phyloP scores from a whole-genome alignment of 495 filamentous ascomycete species.

The Cetradonia linearis region DNA sequence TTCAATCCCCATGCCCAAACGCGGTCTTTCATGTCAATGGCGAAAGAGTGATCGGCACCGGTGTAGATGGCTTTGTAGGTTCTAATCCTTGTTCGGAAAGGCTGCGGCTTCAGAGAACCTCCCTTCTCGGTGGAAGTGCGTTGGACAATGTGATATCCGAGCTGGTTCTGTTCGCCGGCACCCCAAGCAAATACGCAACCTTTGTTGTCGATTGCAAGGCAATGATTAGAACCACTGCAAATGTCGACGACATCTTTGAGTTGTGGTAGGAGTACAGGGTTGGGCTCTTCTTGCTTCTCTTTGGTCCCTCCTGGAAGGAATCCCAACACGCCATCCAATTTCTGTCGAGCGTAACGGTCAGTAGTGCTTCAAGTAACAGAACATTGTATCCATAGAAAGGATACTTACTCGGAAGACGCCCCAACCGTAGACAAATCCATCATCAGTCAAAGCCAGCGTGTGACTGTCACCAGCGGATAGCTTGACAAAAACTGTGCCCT shows the following conservation, averaged over 20 bases:
- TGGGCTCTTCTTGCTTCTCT: constrained; percentile 33
- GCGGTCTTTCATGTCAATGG: constrained; percentile 57
- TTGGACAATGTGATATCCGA: constrained; percentile 50
- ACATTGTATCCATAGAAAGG: background rate
- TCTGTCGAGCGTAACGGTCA: constrained; percentile 27
- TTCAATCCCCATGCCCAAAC: constrained; percentile 84
- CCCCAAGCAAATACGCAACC: constrained; percentile 55
- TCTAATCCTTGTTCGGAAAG: constrained; percentile 29
- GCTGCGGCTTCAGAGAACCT: constrained; percentile 29
- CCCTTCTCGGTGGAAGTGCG: constrained; percentile 33
- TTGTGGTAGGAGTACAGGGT: constrained; percentile 39
- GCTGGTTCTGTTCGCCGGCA: constrained; percentile 51
- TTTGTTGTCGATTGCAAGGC: constrained; percentile 47
- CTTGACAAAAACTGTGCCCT: constrained; percentile 46
- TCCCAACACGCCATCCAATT: constrained; percentile 48
- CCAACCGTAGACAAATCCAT: constrained; percentile 60
- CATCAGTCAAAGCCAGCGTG: constrained; percentile 55
- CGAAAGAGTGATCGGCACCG: constrained; percentile 55
- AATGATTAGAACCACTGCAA: constrained; percentile 49
- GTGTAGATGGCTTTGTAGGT: constrained; percentile 44
- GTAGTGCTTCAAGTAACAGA: background rate
- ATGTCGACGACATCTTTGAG: constrained; percentile 50
- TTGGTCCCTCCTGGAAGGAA: constrained; percentile 39
- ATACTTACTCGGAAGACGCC: constrained; percentile 55
- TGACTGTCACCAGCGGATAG: constrained; percentile 55